Conservation (phyloP, 306 rosid genomes). For the Pterocarpus santalinus region DNA sequence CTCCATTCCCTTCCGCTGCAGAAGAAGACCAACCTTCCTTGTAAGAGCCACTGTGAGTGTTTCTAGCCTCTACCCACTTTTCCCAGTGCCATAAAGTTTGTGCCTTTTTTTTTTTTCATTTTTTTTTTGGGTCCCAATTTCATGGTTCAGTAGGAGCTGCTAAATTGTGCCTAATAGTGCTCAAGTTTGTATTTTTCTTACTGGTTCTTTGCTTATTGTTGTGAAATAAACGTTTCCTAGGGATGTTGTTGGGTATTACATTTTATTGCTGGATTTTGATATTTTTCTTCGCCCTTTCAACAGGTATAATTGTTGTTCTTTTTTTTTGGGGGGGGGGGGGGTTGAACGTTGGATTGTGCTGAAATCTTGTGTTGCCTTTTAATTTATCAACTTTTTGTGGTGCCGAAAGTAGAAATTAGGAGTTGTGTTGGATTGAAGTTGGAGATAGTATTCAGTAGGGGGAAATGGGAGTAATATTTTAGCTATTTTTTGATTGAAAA, state of each 20-base stretch:
- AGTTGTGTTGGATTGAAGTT: constrained; percentile 16
- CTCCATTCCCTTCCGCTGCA: constrained; percentile 55
- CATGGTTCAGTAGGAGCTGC: background rate
- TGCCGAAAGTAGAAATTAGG: constrained; percentile 2
- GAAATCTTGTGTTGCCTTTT: background rate
- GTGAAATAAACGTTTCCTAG: background rate
- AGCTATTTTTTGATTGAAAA: background rate
- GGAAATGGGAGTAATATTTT: background rate
- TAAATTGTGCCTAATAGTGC: background rate
- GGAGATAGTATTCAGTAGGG: background rate
- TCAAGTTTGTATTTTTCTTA: constrained; percentile 44
- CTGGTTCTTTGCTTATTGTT: constrained; percentile 33
- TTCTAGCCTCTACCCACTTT: background rate
- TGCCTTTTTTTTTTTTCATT: background rate
- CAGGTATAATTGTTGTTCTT: background rate
- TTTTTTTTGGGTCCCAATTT: background rate
- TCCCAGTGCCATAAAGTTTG: background rate
- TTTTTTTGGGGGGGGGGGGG: background rate
- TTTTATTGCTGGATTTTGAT: constrained; percentile 13
- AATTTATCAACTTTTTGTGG: background rate
- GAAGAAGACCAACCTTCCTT: constrained; percentile 61
- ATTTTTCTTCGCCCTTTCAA: background rate
- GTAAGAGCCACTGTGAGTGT: constrained; percentile 73
- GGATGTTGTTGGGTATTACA: background rate
- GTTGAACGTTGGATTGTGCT: background rate